Evolutionary conservation across 1,284 basidiomycete species (phyloP).

Genomic region (Malassezia cuniculi): DNA sequence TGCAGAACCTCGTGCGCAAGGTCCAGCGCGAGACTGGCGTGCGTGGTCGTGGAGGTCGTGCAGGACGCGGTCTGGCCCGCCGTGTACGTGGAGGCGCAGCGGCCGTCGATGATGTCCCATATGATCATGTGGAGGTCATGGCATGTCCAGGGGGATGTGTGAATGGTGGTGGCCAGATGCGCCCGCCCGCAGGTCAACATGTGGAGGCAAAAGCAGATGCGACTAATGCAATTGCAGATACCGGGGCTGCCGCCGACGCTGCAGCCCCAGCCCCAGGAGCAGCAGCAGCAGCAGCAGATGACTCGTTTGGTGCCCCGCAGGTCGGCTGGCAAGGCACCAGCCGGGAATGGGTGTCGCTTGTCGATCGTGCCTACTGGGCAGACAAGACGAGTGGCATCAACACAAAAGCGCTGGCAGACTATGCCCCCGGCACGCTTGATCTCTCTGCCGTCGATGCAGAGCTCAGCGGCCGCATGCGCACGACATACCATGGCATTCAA

Average conservation of each 20-base stretch:
- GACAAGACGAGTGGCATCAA: background rate
- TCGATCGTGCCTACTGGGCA: conserved; percentile 38
- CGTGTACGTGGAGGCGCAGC: background rate
- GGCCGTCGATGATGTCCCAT: conserved; percentile 47
- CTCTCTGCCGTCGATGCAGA: too few relatives aligned
- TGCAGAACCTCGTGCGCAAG: conserved; percentile 91
- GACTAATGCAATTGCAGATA: conserved; percentile 48
- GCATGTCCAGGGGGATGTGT: conserved; percentile 95
- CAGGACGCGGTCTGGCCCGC: conserved; percentile 10
- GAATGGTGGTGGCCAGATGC: conserved; percentile 80
- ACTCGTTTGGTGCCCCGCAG: conserved; percentile 8
- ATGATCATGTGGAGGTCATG: conserved; percentile 99
- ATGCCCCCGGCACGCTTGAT: too few relatives aligned
- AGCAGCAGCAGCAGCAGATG: conserved; percentile 36
- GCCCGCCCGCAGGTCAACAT: conserved; percentile 21
- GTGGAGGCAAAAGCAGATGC: conserved; percentile 2
- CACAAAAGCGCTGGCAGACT: too few relatives aligned
- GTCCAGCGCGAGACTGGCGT: conserved; percentile 53
- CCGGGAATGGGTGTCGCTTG: conserved; percentile 37
- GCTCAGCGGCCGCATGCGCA: conserved; percentile 1
- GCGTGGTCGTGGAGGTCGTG: conserved; percentile 18
- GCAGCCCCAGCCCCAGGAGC: conserved; percentile 16
- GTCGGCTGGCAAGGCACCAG: conserved; percentile 42
- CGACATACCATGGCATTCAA: conserved; percentile 7
- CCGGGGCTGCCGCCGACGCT: conserved; percentile 42